Evolutionary conservation across 2,329 filamentous ascomycete species (phyloP).

Genomic region (Epichloe aotearoae): DNA sequence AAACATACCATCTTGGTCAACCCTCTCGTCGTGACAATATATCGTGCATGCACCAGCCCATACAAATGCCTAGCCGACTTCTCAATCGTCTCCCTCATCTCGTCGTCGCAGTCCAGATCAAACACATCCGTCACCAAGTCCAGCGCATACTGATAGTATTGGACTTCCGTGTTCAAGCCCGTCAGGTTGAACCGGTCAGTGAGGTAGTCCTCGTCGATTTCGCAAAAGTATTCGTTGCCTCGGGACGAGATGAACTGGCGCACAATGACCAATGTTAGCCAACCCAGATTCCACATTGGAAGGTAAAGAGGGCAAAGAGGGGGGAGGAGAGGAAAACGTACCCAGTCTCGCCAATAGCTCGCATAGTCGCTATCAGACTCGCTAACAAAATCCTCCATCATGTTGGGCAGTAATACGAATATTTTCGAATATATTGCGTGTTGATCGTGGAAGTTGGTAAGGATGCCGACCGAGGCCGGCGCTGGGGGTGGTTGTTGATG

Average conservation of each 20-base stretch:
- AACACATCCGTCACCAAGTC: constrained; percentile 97
- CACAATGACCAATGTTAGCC: neutral
- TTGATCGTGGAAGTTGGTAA: neutral
- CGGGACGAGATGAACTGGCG: constrained; percentile 88
- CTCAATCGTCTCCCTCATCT: constrained; percentile 95
- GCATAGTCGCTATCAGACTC: constrained; percentile 99
- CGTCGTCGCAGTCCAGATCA: constrained; percentile 95
- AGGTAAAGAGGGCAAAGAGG: too few relatives aligned
- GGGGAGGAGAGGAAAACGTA: constrained; percentile 32
- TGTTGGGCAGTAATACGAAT: constrained; percentile 11
- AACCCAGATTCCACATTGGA: neutral
- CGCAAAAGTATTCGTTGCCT: constrained; percentile 98
- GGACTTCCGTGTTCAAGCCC: constrained; percentile 90
- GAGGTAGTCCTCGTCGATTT: constrained; percentile 97
- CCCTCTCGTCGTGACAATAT: constrained; percentile 90
- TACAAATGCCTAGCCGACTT: constrained; percentile 94
- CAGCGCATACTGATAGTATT: constrained; percentile 97
- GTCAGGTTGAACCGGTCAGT: constrained; percentile 98
- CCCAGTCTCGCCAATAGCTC: constrained; percentile 99
- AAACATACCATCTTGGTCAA: constrained; percentile 81
- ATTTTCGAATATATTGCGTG: neutral
- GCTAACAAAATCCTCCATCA: constrained; percentile 95
- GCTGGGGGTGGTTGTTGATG: neutral
- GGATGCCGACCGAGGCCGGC: constrained; percentile 2
- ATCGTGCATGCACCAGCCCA: constrained; percentile 87